A percentile compares a stretch with the other conserved stretches of the same genome.
phyloP scores from a whole-genome alignment of 169 alveolate species.

The Cryptosporidium sp. region DNA sequence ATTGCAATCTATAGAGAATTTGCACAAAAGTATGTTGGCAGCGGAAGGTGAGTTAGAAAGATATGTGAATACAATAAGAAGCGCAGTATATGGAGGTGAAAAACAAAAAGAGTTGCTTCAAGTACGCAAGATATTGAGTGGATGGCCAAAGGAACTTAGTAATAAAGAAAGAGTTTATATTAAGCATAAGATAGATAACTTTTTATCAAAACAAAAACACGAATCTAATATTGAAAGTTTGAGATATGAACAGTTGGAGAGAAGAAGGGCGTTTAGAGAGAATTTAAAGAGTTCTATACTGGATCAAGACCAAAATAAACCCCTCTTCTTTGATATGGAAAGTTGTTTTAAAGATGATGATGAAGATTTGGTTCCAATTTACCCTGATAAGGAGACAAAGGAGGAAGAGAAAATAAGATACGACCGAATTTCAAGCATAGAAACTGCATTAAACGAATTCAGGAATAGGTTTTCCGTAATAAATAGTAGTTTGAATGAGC shows the following conservation, averaged over 20 bases:
- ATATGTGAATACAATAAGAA: constrained; percentile 33
- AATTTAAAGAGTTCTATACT: background rate
- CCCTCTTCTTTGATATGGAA: constrained; percentile 26
- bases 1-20: constrained; percentile 22
- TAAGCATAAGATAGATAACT: constrained; percentile 31
- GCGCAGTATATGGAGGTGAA: constrained; percentile 26
- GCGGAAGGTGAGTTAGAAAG: constrained; percentile 54
- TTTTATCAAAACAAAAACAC: constrained; percentile 10
- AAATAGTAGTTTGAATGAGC: constrained; percentile 24
- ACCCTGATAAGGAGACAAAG: constrained; percentile 26
- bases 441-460: constrained; percentile 8
- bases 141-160: constrained; percentile 54
- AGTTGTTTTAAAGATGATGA: constrained; percentile 26
- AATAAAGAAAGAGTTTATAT: constrained; percentile 56
- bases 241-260: constrained; percentile 44
- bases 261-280: constrained; percentile 8
- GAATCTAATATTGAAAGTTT: constrained; percentile 32
- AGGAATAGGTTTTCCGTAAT: background rate
- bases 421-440: background rate
- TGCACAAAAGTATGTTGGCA: constrained; percentile 3
- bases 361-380: constrained; percentile 42
- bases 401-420: constrained; percentile 26
- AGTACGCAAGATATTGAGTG: constrained; percentile 6
- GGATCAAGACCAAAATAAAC: background rate
- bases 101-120: constrained; percentile 35